Base-by-base conservation (phyloP, 768 basidiomycete genomes). In the Grammothele lineata region DNA sequence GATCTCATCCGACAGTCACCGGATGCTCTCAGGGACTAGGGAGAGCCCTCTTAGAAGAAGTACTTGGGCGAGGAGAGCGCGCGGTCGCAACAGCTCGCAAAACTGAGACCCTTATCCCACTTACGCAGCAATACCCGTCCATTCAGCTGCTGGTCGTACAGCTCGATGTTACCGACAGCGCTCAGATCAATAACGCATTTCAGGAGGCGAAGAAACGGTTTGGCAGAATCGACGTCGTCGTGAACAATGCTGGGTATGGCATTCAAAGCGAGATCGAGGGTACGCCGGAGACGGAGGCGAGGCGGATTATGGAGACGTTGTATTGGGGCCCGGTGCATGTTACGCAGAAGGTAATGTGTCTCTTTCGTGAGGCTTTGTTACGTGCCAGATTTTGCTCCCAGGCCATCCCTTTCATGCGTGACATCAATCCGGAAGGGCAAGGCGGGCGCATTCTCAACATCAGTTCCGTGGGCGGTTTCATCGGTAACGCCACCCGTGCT, bases 321-420 rank as follows among this genome's bases (percentile, higher is more conserved):
- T 76, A 74, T 39, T 74, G 74, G 71, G 73, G 71, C 1, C 67
- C 71, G 1, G 71, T 66, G 3, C 53, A 69, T 45, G 60, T 75
- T 32, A 65, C 58, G 26, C 66, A 53, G 44, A 59, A 68, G 62
- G 72, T 69, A 19, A 40, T 34, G 37, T 35, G 26, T 42, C 55
- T 11, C 3, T 18, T 38, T 14, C 34, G 38, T 6, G 32, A 12
- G 8, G 39, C n/a, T n/a, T 12, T 6, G 21, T 25, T 11, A 26
- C 23, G 24, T 30, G 2, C 9, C 15, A 14, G 15, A 19, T 24
- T 12, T 14, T 23, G 42, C n/a, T 23, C 14, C 26, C n/a, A 53
- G 55, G 52, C 55, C 15, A 47, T 56, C 23, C 17, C 21, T 37
- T 50, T 56, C 40, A n/a, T 56, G 36, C 22, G 55, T 17, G 55